phyloP scores from a whole-genome alignment of 2,329 filamentous ascomycete genomes.

The Pseudocercospora fijiensis region DNA sequence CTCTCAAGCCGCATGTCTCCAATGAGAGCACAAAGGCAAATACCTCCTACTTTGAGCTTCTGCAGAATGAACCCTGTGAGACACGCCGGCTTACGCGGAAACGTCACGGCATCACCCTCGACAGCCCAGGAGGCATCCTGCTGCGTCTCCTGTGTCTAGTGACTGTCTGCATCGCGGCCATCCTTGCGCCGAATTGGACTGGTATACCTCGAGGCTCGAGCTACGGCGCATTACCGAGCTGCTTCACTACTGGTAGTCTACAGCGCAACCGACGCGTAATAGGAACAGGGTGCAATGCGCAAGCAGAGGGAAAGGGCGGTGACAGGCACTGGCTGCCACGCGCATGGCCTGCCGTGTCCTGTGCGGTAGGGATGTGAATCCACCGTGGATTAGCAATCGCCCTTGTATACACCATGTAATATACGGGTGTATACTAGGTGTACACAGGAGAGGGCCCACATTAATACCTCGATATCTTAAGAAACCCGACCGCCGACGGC shows the following conservation, averaged over 20 bases:
- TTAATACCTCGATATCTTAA: too few relatives aligned
- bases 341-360: constrained; percentile 11
- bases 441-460: too few relatives aligned
- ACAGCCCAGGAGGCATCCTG: neutral
- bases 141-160: constrained; percentile 3
- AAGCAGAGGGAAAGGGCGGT: constrained; percentile 17
- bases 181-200: neutral
- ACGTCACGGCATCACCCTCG: neutral
- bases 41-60: constrained; percentile 7
- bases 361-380: too few relatives aligned
- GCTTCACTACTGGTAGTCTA: neutral
- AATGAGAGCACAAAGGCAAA: constrained; percentile 7
- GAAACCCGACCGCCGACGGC: too few relatives aligned
- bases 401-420: too few relatives aligned
- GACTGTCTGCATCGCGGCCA: neutral
- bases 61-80: constrained; percentile 10
- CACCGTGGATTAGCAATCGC: too few relatives aligned
- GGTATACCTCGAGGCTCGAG: neutral
- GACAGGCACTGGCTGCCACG: constrained; percentile 20
- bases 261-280: neutral
- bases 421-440: too few relatives aligned
- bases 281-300: constrained; percentile 5
- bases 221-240: neutral
- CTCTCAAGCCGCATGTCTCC: constrained; percentile 1
- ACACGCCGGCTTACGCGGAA: neutral